Conservation (phyloP, 352 stramenopile species). For the Phytophthora megakarya region DNA sequence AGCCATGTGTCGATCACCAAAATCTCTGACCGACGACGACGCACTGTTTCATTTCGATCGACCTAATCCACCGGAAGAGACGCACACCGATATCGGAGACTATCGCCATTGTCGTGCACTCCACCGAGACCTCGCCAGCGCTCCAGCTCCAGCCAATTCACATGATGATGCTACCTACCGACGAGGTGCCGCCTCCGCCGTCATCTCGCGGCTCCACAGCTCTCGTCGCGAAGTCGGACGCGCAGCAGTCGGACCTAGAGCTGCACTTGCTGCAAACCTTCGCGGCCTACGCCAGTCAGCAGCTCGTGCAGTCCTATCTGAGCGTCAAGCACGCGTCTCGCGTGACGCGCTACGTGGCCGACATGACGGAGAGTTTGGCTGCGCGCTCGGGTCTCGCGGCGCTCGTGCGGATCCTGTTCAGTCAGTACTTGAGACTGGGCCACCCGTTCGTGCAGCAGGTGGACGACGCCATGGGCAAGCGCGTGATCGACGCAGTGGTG, state of each 20-base stretch:
- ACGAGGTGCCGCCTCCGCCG: slow-evolving; percentile 31
- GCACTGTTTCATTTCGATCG: slow-evolving; percentile 1
- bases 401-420: slow-evolving; percentile 53
- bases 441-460: slow-evolving; percentile 55
- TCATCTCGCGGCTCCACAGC: slow-evolving; percentile 28
- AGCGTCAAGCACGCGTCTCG: slow-evolving; percentile 57
- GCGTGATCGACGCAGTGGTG: slow-evolving; percentile 63
- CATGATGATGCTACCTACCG: slow-evolving; percentile 39
- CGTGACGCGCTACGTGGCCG: slow-evolving; percentile 48
- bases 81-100: not conserved
- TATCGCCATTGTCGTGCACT: not conserved
- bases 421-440: slow-evolving; percentile 62
- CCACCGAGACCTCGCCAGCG: not conserved
- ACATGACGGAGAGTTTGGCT: slow-evolving; percentile 56
- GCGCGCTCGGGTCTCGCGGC: slow-evolving; percentile 44
- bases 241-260: slow-evolving; percentile 54
- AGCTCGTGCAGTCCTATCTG: slow-evolving; percentile 48
- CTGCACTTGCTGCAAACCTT: slow-evolving; percentile 65
- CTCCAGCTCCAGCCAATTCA: too few relatives aligned
- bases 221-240: slow-evolving; percentile 11
- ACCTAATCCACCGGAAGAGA: slow-evolving; percentile 29
- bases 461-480: slow-evolving; percentile 65
- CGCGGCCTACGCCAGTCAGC: slow-evolving; percentile 40
- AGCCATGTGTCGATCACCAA: slow-evolving; percentile 27
- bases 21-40: slow-evolving; percentile 19